These are phyloP conservation scores for Apiotrichum montevideense DNA, from an alignment of 1,284 basidiomycete species.

Conservation along the genomic window DNA sequence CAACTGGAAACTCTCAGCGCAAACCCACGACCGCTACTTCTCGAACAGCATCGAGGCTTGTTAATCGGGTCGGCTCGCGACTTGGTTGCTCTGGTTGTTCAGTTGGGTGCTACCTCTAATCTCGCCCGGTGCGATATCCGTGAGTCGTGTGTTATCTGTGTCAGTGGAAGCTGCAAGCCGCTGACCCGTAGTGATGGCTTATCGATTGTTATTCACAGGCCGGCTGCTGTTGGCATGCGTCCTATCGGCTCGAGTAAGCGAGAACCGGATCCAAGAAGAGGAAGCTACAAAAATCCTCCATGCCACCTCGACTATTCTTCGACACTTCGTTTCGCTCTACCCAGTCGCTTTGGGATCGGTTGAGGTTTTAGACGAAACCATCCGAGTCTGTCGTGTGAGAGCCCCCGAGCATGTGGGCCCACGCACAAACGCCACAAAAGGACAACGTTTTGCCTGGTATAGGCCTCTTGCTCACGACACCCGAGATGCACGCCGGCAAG, in stretches of 20 bases:
- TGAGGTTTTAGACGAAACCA: conserved; percentile 19
- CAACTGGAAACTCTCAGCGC: conserved; percentile 11
- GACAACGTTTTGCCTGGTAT: conserved; percentile 7
- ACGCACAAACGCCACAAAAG: background rate
- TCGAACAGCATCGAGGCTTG: background rate
- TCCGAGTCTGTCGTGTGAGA: conserved; percentile 9
- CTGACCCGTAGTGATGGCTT: conserved; percentile 7
- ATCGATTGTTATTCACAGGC: conserved; percentile 14
- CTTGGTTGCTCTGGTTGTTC: conserved; percentile 7
- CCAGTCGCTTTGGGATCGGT: conserved; percentile 16
- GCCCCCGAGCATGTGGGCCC: background rate
- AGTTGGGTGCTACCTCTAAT: conserved; percentile 6
- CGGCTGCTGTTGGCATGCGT: conserved; percentile 13
- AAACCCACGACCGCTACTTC: background rate
- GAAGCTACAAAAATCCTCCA: conserved; percentile 13
- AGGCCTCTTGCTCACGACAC: conserved; percentile 4
- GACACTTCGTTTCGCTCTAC: conserved; percentile 12
- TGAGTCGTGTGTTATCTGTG: background rate
- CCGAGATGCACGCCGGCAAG: background rate
- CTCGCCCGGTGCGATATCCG: conserved; percentile 12
- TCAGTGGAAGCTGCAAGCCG: background rate
- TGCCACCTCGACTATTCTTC: conserved; percentile 11
- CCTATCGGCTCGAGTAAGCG: conserved; percentile 11
- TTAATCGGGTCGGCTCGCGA: conserved; percentile 5
- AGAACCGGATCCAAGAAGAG: conserved; percentile 5